A percentile compares a stretch with the other conserved stretches of the same genome.
phyloP scores from a whole-genome alignment of 2,329 filamentous ascomycete genomes.

The Orbilia blumenaviensis region DNA sequence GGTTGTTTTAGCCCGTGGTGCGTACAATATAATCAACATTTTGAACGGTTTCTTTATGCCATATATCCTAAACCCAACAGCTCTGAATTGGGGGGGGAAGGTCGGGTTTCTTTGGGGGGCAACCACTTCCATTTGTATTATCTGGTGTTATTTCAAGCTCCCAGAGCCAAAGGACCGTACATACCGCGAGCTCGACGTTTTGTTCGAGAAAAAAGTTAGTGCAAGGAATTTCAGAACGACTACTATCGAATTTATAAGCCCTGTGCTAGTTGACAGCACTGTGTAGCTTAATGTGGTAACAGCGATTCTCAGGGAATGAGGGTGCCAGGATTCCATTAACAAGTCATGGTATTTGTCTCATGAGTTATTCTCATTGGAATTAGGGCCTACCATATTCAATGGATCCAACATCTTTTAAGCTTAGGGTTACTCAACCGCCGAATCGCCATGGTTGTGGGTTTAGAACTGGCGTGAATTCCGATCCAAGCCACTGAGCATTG shows the following conservation, averaged over 20 bases:
- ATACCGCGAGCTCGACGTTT: slow-evolving; percentile 67
- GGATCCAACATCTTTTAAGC: no score
- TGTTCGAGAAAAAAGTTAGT: slow-evolving; percentile 65
- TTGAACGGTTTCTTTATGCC: slow-evolving; percentile 65
- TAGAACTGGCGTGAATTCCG: no score
- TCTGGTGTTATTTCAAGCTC: slow-evolving; percentile 67
- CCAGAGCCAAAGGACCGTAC: slow-evolving; percentile 68
- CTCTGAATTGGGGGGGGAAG: slow-evolving; percentile 64
- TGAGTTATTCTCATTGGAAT: no score
- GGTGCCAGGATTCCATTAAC: no score
- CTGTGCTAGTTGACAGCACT: no score
- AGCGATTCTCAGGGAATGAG: no score
- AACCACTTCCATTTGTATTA: slow-evolving; percentile 63
- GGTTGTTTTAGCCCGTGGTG: slow-evolving; percentile 65
- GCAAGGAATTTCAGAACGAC: slow-evolving; percentile 62
- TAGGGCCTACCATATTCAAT: no score
- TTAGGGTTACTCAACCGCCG: no score
- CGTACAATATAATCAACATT: slow-evolving; percentile 66
- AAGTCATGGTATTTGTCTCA: no score
- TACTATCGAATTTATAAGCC: not conserved
- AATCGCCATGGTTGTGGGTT: no score
- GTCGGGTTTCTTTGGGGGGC: slow-evolving; percentile 62
- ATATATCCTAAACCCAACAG: slow-evolving; percentile 64
- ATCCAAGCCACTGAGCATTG: no score
- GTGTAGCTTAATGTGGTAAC: no score